phyloP scores from a whole-genome alignment of 192 early-diverging fungal species.

The Gonapodya sp. region DNA sequence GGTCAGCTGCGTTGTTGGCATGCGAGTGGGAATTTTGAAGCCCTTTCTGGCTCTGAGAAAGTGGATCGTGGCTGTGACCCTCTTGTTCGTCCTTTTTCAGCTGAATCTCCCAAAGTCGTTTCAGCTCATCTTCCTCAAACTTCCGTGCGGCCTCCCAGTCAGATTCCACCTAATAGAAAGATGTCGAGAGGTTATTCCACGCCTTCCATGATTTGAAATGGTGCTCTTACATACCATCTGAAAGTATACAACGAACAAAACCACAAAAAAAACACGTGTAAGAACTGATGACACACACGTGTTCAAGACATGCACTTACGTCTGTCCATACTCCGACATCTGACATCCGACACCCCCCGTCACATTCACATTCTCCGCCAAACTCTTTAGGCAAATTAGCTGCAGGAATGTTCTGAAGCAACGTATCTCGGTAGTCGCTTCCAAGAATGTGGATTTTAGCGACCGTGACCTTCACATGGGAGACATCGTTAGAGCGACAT shows the following conservation, averaged over 20 bases:
- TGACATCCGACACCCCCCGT: constrained; percentile 46
- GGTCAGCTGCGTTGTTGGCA: no score
- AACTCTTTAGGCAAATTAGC: constrained; percentile 62
- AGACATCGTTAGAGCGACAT: not conserved
- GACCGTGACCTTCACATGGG: constrained; percentile 27
- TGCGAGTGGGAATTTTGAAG: no score
- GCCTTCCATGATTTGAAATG: no score
- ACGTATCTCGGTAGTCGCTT: constrained; percentile 39
- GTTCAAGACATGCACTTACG: not conserved
- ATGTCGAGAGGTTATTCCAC: no score
- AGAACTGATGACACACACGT: no score
- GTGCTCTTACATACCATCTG: not conserved
- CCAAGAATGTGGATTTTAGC: constrained; percentile 57
- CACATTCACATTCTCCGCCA: constrained; percentile 62
- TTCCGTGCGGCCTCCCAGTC: not conserved
- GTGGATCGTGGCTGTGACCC: no score
- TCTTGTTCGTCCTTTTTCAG: not conserved
- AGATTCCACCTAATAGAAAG: not conserved
- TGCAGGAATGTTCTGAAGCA: constrained; percentile 54
- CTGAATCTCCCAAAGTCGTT: constrained; percentile 1
- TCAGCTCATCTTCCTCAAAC: not conserved
- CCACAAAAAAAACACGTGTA: no score
- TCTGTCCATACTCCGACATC: constrained; percentile 44
- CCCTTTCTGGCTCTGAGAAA: no score
- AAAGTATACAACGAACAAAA: no score